Conservation (phyloP, 306 rosid genomes). For the Sophora flavescens region DNA sequence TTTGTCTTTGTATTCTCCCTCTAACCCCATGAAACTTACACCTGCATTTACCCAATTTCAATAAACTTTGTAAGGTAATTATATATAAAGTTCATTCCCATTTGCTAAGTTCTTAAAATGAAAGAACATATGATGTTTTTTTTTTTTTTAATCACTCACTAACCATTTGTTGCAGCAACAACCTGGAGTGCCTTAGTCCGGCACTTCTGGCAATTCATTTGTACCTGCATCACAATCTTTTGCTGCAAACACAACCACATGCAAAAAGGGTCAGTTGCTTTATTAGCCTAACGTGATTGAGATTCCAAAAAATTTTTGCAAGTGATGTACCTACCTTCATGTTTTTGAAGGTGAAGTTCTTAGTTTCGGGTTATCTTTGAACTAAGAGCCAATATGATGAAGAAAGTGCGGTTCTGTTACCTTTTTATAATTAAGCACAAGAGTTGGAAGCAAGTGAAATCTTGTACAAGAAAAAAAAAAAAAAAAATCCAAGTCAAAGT, state of each 20-base stretch:
- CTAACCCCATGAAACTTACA: conserved; percentile 55
- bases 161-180: conserved; percentile 47
- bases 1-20: conserved; percentile 51
- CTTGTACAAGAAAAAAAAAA: not conserved
- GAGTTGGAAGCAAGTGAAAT: not conserved
- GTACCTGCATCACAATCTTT: conserved; percentile 65
- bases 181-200: conserved; percentile 49
- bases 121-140: not conserved
- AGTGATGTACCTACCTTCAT: conserved; percentile 45
- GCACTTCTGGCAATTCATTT: conserved; percentile 59
- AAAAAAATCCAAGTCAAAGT: not conserved
- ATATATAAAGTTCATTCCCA: not conserved
- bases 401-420: not conserved
- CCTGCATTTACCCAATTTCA: conserved; percentile 49
- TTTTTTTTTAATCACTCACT: not conserved
- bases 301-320: not conserved
- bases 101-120: not conserved
- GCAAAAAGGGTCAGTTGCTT: not conserved
- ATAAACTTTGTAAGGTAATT: not conserved
- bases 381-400: not conserved
- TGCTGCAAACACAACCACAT: conserved; percentile 48
- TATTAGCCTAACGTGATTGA: not conserved
- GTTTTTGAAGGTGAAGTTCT: conserved; percentile 1
- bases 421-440: not conserved
- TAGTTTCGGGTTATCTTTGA: not conserved